These are phyloP conservation scores for Emergomyces pasteurianus DNA, from an alignment of 2,329 filamentous ascomycete species.

Conservation along the genomic window DNA sequence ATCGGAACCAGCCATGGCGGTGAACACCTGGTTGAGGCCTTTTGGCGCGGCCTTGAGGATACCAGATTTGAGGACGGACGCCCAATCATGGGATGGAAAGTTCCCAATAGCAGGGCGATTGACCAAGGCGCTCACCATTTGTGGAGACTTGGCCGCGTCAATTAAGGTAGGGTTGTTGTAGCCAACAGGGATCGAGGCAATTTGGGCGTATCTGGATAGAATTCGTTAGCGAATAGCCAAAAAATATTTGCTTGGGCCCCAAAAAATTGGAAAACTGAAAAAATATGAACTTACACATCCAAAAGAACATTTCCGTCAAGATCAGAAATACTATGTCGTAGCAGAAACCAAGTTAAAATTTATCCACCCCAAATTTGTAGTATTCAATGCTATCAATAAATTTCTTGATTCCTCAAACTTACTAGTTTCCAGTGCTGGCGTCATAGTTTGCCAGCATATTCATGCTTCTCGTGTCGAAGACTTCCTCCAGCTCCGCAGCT, in stretches of 20 bases:
- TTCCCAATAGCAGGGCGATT: conserved; percentile 84
- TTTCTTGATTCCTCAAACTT: conserved; percentile 12
- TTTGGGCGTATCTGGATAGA: conserved; percentile 65
- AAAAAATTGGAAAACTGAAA: not conserved
- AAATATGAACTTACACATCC: conserved; percentile 33
- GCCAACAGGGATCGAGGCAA: conserved; percentile 81
- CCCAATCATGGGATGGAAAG: conserved; percentile 81
- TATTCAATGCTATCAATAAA: not conserved
- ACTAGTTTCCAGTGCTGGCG: conserved; percentile 69
- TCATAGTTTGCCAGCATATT: conserved; percentile 73
- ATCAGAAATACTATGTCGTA: conserved; percentile 31
- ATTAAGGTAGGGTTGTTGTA: conserved; percentile 79
- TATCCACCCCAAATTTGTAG: not conserved
- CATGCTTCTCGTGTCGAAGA: conserved; percentile 76
- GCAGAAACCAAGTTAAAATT: not conserved
- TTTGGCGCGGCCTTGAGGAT: conserved; percentile 73
- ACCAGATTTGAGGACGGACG: conserved; percentile 63
- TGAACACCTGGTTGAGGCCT: conserved; percentile 81
- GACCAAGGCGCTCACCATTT: conserved; percentile 71
- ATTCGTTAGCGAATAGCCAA: not conserved
- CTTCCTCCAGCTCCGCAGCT: conserved; percentile 58
- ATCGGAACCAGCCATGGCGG: conserved; percentile 76
- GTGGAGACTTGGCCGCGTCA: conserved; percentile 57
- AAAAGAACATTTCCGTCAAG: conserved; percentile 40
- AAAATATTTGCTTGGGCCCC: no score